Base-by-base conservation (phyloP, 805 yeast genomes). In the Millerozyma acaciae region DNA sequence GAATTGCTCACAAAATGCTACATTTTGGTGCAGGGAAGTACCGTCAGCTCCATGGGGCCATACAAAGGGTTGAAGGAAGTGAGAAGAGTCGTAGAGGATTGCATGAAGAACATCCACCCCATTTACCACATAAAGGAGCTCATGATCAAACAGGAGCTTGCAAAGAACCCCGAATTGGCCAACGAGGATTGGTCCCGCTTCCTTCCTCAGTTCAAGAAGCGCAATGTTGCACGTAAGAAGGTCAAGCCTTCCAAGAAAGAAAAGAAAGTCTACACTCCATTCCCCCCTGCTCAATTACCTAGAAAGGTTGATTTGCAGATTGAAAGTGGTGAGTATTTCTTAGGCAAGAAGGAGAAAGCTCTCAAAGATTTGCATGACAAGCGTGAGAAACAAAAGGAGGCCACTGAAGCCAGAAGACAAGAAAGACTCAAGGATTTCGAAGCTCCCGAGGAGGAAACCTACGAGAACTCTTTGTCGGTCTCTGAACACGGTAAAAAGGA, bases 281-380 rank as follows among this genome's bases (percentile, higher is more conserved):
- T 93, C 88, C 98, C 98, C 67, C 97, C 98, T 49, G 84, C 86
- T 33, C 98, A 86, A 65, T 76, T 78, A 46, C 98, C 97, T 54
- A 83, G 97, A 71, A 89, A 93, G 84, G 72, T 93, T 62, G 98
- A 93, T 76, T 68, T 89, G 57, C 95, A 88, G 68, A 88, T 93
- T 62, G 98, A 93, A 62, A 80, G 94, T 69, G 98, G 98, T 76
- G 98, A 93, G 62, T 93, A 87, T 65, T 93, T 93, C 77, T 71
- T 93, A 65, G 84, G 87, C 40, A 84, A 86, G 68, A 76, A 70
- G 50, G 95, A 89, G 51, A 87, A 86, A 69, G 81, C 76, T 39
- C 64, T 69, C 45, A 80, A 76, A 58, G 78, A 78, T 44, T 65
- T 81, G 41, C 80, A 78, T 37, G 89, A 84, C 51, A 85, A 87